These are phyloP conservation scores for Aurinia saxatilis DNA, from an alignment of 345 rosid species.

Conservation along the genomic window DNA sequence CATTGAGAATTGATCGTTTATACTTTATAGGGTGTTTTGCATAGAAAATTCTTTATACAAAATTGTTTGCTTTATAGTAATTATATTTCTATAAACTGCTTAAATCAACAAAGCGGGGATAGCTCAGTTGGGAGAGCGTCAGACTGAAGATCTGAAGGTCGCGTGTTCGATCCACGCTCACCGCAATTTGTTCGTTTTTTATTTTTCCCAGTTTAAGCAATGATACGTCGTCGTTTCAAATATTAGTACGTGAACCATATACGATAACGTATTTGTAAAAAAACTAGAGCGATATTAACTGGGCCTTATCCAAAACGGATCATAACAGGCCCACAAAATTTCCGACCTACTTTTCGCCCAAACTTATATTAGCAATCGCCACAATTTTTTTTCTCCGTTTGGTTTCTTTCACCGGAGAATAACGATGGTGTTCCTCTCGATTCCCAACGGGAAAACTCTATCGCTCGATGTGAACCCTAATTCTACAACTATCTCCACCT, in stretches of 20 bases:
- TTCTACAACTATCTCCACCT: slow-evolving; percentile 44
- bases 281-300: no score
- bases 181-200: slow-evolving; percentile 39
- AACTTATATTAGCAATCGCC: neutral
- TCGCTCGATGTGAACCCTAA: slow-evolving; percentile 43
- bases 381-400: neutral
- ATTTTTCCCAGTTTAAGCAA: no score
- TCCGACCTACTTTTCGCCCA: neutral
- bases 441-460: slow-evolving; percentile 43
- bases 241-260: no score
- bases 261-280: no score
- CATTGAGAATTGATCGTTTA: no score
- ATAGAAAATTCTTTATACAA: no score
- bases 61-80: no score
- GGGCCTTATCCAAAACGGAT: neutral
- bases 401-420: neutral
- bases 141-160: slow-evolving; percentile 99
- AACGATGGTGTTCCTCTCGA: slow-evolving; percentile 51
- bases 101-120: slow-evolving; percentile 50
- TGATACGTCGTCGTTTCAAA: neutral
- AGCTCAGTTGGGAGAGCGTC: slow-evolving; percentile 92
- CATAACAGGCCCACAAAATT: neutral
- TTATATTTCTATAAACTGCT: no score
- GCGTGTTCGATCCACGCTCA: slow-evolving; percentile 96
- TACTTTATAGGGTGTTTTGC: no score